Evolutionary conservation across 192 early-diverging fungal genomes (phyloP).

Genomic region (Coemansia sp.): DNA sequence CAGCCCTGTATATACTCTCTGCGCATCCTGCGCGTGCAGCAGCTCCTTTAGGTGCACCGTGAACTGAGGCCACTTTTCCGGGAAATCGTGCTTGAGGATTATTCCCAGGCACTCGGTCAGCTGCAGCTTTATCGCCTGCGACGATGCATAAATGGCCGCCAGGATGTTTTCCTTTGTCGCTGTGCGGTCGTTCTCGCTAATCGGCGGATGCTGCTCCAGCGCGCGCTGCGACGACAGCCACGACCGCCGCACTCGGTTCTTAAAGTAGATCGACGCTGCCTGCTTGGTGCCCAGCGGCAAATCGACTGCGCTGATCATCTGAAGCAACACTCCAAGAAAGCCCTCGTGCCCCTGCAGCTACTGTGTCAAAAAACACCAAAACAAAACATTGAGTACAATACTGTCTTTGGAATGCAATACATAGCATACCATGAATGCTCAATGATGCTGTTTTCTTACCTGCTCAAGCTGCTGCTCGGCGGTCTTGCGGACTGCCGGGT

Average conservation of each 20-base stretch:
- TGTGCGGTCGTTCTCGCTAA: slow-evolving; percentile 68
- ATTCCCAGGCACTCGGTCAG: slow-evolving; percentile 72
- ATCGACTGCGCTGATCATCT: slow-evolving; percentile 39
- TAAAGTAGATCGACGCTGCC: slow-evolving; percentile 79
- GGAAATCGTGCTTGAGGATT: slow-evolving; percentile 78
- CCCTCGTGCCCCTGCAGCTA: slow-evolving; percentile 54
- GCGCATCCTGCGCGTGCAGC: slow-evolving; percentile 65
- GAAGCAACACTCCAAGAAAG: slow-evolving; percentile 48
- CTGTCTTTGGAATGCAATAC: background rate
- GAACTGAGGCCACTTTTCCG: slow-evolving; percentile 78
- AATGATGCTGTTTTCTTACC: slow-evolving; percentile 33
- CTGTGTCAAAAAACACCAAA: slow-evolving; percentile 1
- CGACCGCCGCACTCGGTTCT: slow-evolving; percentile 73
- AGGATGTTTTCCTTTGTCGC: slow-evolving; percentile 75
- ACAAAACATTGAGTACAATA: background rate
- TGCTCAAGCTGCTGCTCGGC: slow-evolving; percentile 81
- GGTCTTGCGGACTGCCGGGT: slow-evolving; percentile 73
- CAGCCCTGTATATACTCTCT: slow-evolving; percentile 74
- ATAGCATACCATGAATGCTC: background rate
- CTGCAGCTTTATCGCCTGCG: slow-evolving; percentile 77
- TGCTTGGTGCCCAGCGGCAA: slow-evolving; percentile 42
- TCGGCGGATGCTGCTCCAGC: slow-evolving; percentile 46
- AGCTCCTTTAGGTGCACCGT: slow-evolving; percentile 63
- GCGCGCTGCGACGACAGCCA: slow-evolving; percentile 58
- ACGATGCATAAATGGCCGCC: slow-evolving; percentile 67